Evolutionary conservation across 2,329 filamentous ascomycete species (phyloP).

Genomic region (Fusarium sambucinum): DNA sequence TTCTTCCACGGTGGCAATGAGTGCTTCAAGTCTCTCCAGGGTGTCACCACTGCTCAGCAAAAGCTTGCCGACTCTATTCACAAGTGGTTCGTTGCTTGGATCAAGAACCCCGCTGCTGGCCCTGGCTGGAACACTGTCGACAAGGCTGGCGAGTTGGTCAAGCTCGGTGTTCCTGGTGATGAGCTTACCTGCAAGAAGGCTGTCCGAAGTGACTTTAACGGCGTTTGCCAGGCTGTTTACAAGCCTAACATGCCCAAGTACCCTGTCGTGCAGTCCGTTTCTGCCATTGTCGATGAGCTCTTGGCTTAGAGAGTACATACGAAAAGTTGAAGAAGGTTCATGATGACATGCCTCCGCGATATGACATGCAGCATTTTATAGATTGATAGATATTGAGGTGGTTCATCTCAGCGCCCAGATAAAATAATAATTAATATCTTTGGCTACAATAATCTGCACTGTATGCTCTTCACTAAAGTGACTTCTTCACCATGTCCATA

Average conservation of each 20-base stretch:
- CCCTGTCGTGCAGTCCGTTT: slow-evolving; percentile 28
- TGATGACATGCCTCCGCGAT: slow-evolving; percentile 22
- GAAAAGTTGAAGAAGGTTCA: not conserved
- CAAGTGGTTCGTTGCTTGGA: slow-evolving; percentile 58
- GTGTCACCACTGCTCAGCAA: slow-evolving; percentile 55
- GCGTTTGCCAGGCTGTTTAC: slow-evolving; percentile 37
- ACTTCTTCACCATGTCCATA: not conserved
- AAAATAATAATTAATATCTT: slow-evolving; percentile 1
- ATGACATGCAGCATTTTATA: slow-evolving; percentile 5
- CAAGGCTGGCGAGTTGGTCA: slow-evolving; percentile 28
- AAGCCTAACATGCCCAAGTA: slow-evolving; percentile 30
- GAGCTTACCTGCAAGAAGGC: slow-evolving; percentile 32
- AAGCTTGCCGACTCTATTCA: slow-evolving; percentile 57
- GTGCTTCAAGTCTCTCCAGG: slow-evolving; percentile 51
- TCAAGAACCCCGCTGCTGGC: slow-evolving; percentile 57
- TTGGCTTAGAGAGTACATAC: not conserved
- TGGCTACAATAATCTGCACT: not conserved
- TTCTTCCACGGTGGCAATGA: slow-evolving; percentile 61
- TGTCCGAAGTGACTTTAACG: slow-evolving; percentile 25
- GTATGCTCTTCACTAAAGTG: fast-evolving
- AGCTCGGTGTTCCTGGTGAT: slow-evolving; percentile 42
- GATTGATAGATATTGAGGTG: slow-evolving; percentile 8
- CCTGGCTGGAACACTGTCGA: slow-evolving; percentile 56
- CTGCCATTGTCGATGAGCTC: not conserved
- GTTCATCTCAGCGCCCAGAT: not conserved